phyloP scores from a whole-genome alignment of 495 filamentous ascomycete species.

The Talaromyces liani region DNA sequence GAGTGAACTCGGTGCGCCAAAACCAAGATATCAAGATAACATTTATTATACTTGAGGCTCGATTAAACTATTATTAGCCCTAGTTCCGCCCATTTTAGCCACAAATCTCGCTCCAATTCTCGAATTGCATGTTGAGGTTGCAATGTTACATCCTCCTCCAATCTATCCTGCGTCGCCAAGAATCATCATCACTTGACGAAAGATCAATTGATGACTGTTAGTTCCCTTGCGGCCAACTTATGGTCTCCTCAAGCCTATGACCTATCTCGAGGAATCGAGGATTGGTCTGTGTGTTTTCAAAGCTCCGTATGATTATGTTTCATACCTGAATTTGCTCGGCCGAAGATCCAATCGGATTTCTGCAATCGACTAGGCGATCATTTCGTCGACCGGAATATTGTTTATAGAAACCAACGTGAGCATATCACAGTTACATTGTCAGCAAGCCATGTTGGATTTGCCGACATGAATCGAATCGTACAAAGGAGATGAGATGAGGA shows the following conservation, averaged over 20 bases:
- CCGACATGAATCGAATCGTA: neutral
- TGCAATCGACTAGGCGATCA: neutral
- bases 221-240: neutral
- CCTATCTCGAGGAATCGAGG: neutral
- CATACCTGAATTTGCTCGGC: neutral
- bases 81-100: neutral
- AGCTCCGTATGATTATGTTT: neutral
- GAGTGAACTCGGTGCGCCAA: neutral
- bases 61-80: neutral
- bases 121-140: neutral
- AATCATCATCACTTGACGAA: neutral
- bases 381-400: neutral
- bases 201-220: neutral
- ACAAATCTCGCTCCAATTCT: neutral
- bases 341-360: neutral
- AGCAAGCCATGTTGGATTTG: neutral
- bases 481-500: neutral
- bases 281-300: neutral
- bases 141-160: neutral
- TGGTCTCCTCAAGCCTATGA: neutral
- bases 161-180: neutral
- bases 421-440: conserved; percentile 3
- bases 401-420: neutral
- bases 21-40: neutral
- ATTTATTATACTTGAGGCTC: neutral